Evolutionary conservation across 768 basidiomycete genomes (phyloP), one percentile per base, ranked within the genome.

Genomic region (Obba rivulosa): DNA sequence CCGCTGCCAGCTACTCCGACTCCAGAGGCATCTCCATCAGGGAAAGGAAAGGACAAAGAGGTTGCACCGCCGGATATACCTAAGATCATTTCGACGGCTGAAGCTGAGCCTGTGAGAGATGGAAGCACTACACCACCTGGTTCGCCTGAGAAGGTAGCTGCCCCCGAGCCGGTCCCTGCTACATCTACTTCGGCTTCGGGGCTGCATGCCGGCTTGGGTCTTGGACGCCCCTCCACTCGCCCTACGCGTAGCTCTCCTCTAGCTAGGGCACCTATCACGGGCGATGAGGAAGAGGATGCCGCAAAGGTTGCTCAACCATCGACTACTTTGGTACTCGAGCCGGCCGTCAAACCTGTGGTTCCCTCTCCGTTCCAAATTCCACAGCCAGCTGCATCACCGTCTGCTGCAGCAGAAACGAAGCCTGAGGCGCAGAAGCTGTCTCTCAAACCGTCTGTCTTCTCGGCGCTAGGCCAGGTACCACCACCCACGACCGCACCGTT

Each of bases 231-330:
- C 1, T 81, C 76, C 41, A 75, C 85, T 8, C 77, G 82, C 7
- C 87, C 87, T 0, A 64, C 73, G 3, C 79, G 85, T n/a, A 90
- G 88, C 55, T 89, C 88, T 3, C 88, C 88, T 1, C 69, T 90
- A 42, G 82, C 87, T 3, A 79, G 65, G 48, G 69, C 73, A 4
- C 45, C 68, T 68, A 47, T 77, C 71, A 53, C 54, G 21, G 50
- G 69, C 56, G 75, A 76, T 14, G 77, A 77, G 8, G 69, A 68
- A 28, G 71, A 69, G 10, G 65, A 65, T 16, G 63, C 66, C 17
- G 41, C 46, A 34, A 45, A 50, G 21, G 45, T 53, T 16, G 45
- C 41, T 22, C 34, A 37, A 22, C 39, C 45, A 3, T 34, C 54
- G 4, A 47, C 51, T 4, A 43, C 50, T 7, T 39, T 31, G 2